Base-by-base conservation (phyloP, 2,329 filamentous ascomycete species). In the Tolypocladium amazonense region DNA sequence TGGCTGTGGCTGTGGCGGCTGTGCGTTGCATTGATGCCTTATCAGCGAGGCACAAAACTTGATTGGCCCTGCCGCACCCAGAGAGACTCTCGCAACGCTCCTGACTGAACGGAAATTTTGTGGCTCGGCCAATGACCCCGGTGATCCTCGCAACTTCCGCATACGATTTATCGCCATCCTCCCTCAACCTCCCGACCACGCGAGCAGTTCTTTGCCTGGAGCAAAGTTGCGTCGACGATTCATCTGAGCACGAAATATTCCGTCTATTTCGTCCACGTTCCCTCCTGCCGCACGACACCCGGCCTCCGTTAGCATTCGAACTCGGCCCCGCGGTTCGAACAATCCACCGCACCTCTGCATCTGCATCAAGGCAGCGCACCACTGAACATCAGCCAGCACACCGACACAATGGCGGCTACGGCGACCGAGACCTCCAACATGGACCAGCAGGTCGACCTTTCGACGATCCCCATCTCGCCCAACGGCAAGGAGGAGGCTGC, bases 391-490 rank as follows among this genome's bases (percentile, higher is more conserved):
- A 54, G 11, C 30, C 50, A 7, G 20, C 20, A 23, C 20, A 54
- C 60, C 39, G 27, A 52, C 67, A 72, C 61, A 61, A 77, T 77
- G 75, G 73, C 75, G 62, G 66, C 71, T 56, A 60, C 66, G 56
- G 69, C 70, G 52, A 67, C 70, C 52, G 72, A 74, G 56, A 63
- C 68, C 54, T 62, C 70, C 60, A 72, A 71, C 60, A 70, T 77
- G 71, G 75, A 77, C 67, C 69, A 83, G 68, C 85, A 85, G 72
- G 85, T 88, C 72, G 85, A 88, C 66, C 78, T 88, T 62, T 85
- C 83, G 61, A 87, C 85, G 57, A 88, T 88, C 61, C 85, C 85
- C 66, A 82, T 88, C 72, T 86, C 84, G 57, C 85, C 84, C 58
- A 81, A 80, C 63, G 84, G 87, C 66, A 71, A 79, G 61, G 76